phyloP scores from a whole-genome alignment of 2,329 filamentous ascomycete genomes.

The Geosmithia morbida region DNA sequence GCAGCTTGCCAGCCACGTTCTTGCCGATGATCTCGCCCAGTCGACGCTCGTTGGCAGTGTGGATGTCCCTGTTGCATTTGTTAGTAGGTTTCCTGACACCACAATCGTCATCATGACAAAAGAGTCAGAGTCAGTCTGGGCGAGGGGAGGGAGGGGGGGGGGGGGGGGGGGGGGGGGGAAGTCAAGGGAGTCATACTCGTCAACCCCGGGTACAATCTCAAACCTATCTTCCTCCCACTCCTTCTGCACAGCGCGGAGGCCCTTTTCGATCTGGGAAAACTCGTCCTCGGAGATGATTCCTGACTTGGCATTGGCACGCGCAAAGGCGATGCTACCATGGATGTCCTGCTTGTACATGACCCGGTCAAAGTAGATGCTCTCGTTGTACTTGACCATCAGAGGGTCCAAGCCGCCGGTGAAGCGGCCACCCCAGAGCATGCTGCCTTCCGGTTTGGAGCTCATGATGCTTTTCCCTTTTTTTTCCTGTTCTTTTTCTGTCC shows the following conservation, averaged over 20 bases:
- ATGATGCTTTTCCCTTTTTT: slow-evolving; percentile 8
- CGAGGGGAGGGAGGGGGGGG: no score
- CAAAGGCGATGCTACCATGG: slow-evolving; percentile 66
- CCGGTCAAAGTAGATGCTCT: slow-evolving; percentile 65
- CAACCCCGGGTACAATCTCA: slow-evolving; percentile 32
- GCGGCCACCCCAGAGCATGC: slow-evolving; percentile 31
- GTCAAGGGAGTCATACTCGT: slow-evolving; percentile 22
- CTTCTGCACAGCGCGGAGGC: slow-evolving; percentile 41
- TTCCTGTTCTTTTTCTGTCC: slow-evolving; percentile 6
- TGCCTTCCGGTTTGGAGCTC: slow-evolving; percentile 7
- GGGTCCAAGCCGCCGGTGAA: slow-evolving; percentile 58
- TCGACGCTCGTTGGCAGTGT: slow-evolving; percentile 40
- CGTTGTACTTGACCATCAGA: slow-evolving; percentile 77
- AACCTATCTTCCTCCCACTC: slow-evolving; percentile 40
- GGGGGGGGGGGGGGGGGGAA: background rate
- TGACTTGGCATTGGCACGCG: slow-evolving; percentile 61
- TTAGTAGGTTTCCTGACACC: background rate
- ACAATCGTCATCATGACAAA: no score
- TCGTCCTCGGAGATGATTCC: slow-evolving; percentile 62
- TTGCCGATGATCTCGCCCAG: slow-evolving; percentile 56
- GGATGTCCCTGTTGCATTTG: slow-evolving; percentile 19
- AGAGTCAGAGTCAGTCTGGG: no score
- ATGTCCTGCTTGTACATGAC: slow-evolving; percentile 71
- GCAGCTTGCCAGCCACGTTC: slow-evolving; percentile 55
- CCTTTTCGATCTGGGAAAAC: slow-evolving; percentile 59